Base-by-base conservation (phyloP, 2,329 filamentous ascomycete species). In the Chaetomiaceae sp. region DNA sequence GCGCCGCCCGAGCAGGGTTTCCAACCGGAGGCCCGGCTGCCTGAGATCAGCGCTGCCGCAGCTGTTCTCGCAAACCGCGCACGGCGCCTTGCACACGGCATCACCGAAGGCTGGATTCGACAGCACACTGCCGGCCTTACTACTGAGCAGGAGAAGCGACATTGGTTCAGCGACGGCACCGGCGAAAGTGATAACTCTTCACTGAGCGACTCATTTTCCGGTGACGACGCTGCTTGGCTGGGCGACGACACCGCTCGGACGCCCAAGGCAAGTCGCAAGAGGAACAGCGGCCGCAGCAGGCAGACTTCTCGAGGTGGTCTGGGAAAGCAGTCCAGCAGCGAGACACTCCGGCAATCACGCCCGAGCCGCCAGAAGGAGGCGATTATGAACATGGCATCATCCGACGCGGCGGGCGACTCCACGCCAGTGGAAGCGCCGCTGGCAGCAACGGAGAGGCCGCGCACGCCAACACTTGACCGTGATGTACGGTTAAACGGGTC, bases 51-150 rank as follows among this genome's bases (percentile, higher is more conserved):
- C 58, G 79, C 78, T 19, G 76, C 78, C 8, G 79, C 79, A 22
- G 74, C 78, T 11, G 78, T 83, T 19, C 75, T 84, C 51, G 78
- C 77, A 38, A 83, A 83, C 57, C 74, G 80, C 54, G 80, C 73
- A 39, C 68, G 80, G 60, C 69, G 81, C 61, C 72, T 76, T 46
- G 69, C 73, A 14, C 71, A 73, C 54, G 81, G 83, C 49, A 75
- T 90, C 44, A 88, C 85, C 0, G 84, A 90, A 64, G 85, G 89
- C 70, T 91, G 87, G 87, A 88, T 93, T 55, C 84, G 86, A 50
- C 84, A 87, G 51, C 88, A 90, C 60, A 82, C 87, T n/a, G 77
- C 83, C n/a, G 77, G 78, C 53, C 79, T 84, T 55, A 75, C 75
- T 54, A 34, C 29, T 19, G 76, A 81, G 56, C 78, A 76, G 26